Percentiles rank a stretch among this genome's conserved stretches.
Evolutionary conservation across 202 grass and related monocot genomes (phyloP).

Genomic region (Brachypodium distachyon): DNA sequence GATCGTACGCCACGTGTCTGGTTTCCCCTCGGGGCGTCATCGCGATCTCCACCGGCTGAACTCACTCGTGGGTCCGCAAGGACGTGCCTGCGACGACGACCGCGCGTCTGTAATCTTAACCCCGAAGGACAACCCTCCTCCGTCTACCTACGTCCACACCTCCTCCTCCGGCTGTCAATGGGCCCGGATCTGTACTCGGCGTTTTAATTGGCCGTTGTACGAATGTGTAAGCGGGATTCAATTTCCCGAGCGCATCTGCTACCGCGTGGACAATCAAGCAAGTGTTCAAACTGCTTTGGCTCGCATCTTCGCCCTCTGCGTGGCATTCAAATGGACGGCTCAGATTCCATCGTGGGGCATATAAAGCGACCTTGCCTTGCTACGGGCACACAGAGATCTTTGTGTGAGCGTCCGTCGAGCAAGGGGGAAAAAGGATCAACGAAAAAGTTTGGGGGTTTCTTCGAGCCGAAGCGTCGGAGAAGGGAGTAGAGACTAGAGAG

Average conservation of each 20-base stretch:
- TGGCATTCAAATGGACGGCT: conserved; percentile 2
- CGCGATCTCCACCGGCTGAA: background rate
- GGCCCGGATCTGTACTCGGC: background rate
- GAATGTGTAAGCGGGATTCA: background rate
- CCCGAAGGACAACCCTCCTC: background rate
- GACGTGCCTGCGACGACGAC: conserved; percentile 8
- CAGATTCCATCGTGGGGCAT: background rate
- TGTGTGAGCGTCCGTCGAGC: background rate
- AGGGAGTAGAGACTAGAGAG: background rate
- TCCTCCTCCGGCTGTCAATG: background rate
- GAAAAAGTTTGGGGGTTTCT: background rate
- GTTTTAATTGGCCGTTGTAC: background rate
- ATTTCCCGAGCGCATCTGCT: background rate
- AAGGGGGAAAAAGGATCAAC: background rate
- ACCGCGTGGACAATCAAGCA: background rate
- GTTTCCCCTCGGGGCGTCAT: background rate
- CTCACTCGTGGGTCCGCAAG: background rate
- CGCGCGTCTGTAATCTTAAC: background rate
- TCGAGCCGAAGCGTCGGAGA: background rate
- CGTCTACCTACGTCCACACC: background rate
- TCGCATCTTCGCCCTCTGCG: background rate
- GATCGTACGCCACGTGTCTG: background rate
- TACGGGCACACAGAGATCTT: conserved; percentile 9
- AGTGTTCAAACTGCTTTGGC: background rate
- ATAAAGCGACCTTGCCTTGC: conserved; percentile 6